Evolutionary conservation across 441 rosid genomes (phyloP).

Genomic region (Croton setiger): DNA sequence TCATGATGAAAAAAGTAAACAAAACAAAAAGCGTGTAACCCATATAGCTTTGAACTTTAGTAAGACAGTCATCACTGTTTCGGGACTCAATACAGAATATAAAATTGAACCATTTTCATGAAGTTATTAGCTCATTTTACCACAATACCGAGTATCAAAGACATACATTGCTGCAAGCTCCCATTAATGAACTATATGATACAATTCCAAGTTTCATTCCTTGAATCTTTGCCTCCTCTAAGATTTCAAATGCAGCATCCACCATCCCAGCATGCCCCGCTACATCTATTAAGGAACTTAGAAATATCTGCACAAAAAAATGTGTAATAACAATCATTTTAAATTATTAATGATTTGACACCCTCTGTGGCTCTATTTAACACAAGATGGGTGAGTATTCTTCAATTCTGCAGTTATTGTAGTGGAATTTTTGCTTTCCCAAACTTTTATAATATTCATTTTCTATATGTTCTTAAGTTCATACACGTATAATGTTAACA

Average conservation of each 20-base stretch:
- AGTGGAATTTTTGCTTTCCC: not conserved
- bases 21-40: not conserved
- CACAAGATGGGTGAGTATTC: not conserved
- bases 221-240: constrained; percentile 56
- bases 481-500: not conserved
- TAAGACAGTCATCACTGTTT: not conserved
- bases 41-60: not conserved
- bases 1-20: not conserved
- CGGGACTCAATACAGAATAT: not conserved
- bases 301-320: constrained; percentile 55
- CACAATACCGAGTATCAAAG: constrained; percentile 13
- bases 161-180: constrained; percentile 93
- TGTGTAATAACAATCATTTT: constrained; percentile 16
- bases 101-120: not conserved
- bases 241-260: constrained; percentile 69
- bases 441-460: not conserved
- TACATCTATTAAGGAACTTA: constrained; percentile 81
- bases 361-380: not conserved
- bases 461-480: not conserved
- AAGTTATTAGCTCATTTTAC: not conserved
- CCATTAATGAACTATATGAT: constrained; percentile 94
- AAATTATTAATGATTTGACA: not conserved
- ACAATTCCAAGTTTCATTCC: constrained; percentile 63
- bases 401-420: not conserved
- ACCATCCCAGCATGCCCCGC: constrained; percentile 85